A percentile compares a stretch with the other conserved stretches of the same genome.
These are phyloP conservation scores for Zasmidium cellare DNA, from an alignment of 2,329 filamentous ascomycete species.

Conservation along the genomic window DNA sequence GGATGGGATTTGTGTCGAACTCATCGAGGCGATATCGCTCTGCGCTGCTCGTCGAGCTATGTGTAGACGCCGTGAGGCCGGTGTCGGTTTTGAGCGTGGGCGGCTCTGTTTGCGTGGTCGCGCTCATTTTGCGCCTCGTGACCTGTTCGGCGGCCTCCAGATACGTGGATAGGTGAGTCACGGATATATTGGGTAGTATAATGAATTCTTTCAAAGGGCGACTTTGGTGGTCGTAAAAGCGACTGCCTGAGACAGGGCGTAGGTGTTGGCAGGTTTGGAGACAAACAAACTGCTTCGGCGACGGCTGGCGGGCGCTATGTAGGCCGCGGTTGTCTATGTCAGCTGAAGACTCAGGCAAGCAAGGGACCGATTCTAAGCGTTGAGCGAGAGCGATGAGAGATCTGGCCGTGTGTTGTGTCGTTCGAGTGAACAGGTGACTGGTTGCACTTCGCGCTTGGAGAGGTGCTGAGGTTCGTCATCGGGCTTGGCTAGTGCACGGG, in stretches of 20 bases:
- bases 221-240: slow-evolving; percentile 12
- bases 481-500: slow-evolving; percentile 1
- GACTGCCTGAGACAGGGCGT: slow-evolving; percentile 24
- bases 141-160: slow-evolving; percentile 17
- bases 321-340: slow-evolving; percentile 12
- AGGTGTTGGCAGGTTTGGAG: neutral
- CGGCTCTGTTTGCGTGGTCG: slow-evolving; percentile 14
- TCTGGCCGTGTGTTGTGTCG: neutral
- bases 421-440: slow-evolving; percentile 5
- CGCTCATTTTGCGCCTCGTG: slow-evolving; percentile 22
- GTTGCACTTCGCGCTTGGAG: slow-evolving; percentile 8
- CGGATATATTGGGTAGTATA: slow-evolving; percentile 9
- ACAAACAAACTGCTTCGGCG: slow-evolving; percentile 5
- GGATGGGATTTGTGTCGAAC: slow-evolving; percentile 42
- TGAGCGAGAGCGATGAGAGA: slow-evolving; percentile 12
- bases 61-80: slow-evolving; percentile 47
- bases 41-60: slow-evolving; percentile 38
- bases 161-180: slow-evolving; percentile 16
- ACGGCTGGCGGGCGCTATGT: slow-evolving; percentile 16
- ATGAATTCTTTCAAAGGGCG: slow-evolving; percentile 12
- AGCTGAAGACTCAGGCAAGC: slow-evolving; percentile 25
- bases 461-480: slow-evolving; percentile 5
- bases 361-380: slow-evolving; percentile 9
- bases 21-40: slow-evolving; percentile 45
- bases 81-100: slow-evolving; percentile 31